Conservation (phyloP, 2,329 filamentous ascomycete species). For the Didymella sp. region DNA sequence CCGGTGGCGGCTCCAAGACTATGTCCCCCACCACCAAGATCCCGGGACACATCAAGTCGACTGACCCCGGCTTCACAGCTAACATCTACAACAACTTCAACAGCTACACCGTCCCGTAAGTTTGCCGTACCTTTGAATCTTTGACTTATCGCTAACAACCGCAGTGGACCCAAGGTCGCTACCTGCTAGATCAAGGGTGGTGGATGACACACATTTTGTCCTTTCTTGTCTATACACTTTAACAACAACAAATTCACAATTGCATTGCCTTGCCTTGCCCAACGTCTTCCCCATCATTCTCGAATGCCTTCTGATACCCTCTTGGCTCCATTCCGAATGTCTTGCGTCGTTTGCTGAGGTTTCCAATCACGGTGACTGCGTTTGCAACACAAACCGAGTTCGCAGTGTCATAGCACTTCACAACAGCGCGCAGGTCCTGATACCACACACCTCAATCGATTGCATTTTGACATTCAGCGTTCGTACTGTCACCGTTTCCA, state of each 20-base stretch:
- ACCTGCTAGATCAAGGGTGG: slow-evolving; percentile 36
- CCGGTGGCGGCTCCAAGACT: slow-evolving; percentile 44
- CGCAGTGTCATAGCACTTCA: not conserved
- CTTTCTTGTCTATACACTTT: not conserved
- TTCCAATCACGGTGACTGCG: not conserved
- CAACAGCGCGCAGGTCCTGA: not conserved
- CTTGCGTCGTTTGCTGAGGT: not conserved
- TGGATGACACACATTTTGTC: not conserved
- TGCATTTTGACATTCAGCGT: slow-evolving; percentile 12
- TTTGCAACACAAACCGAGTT: slow-evolving; percentile 4
- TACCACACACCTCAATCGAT: not conserved
- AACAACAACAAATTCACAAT: not conserved
- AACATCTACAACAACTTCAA: slow-evolving; percentile 51
- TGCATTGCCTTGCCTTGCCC: not conserved
- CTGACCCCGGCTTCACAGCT: slow-evolving; percentile 47
- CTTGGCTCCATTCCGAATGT: not conserved
- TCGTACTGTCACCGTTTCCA: slow-evolving; percentile 7
- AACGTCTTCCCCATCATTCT: not conserved
- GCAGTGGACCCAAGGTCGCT: slow-evolving; percentile 43
- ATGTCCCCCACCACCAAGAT: slow-evolving; percentile 41
- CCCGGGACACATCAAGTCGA: slow-evolving; percentile 45
- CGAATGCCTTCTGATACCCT: not conserved
- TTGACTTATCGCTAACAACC: too few species aligned
- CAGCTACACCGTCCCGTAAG: slow-evolving; percentile 40
- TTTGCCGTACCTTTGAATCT: too few species aligned